A percentile compares a stretch with the other conserved stretches of the same genome.
phyloP scores from a whole-genome alignment of 345 rosid genomes.

The Jatropha curcas region DNA sequence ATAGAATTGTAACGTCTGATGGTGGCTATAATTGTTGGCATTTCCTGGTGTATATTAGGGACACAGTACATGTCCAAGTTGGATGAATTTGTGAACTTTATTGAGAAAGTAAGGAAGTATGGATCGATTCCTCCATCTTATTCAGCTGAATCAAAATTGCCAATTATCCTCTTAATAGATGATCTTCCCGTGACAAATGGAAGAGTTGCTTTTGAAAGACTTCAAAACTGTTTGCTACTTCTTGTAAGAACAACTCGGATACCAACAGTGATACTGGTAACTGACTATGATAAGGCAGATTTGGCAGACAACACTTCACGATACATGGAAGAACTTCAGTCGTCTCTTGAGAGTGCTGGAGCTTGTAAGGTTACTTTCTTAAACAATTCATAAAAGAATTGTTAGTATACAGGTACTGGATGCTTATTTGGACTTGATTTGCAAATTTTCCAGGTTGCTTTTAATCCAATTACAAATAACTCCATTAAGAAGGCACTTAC shows the following conservation, averaged over 20 bases:
- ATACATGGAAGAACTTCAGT: constrained; percentile 63
- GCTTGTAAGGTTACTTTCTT: constrained; percentile 73
- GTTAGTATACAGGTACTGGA: constrained; percentile 4
- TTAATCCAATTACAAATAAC: constrained; percentile 84
- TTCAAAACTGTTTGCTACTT: constrained; percentile 61
- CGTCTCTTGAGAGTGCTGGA: constrained; percentile 73
- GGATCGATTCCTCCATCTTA: constrained; percentile 58
- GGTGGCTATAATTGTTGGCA: constrained; percentile 12
- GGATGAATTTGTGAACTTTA: constrained; percentile 85
- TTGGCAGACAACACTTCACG: constrained; percentile 51
- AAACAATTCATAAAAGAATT: constrained; percentile 21
- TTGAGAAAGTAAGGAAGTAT: constrained; percentile 70
- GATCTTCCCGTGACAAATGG: constrained; percentile 82
- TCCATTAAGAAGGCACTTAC: constrained; percentile 70
- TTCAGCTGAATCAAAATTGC: constrained; percentile 37
- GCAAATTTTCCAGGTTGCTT: constrained; percentile 59
- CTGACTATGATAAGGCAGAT: constrained; percentile 58
- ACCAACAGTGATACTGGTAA: constrained; percentile 70
- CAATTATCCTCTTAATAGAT: constrained; percentile 68
- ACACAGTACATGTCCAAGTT: constrained; percentile 75
- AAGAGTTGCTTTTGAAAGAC: constrained; percentile 68
- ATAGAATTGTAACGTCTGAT: constrained; percentile 2
- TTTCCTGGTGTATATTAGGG: constrained; percentile 46
- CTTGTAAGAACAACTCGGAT: constrained; percentile 66
- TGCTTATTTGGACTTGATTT: constrained; percentile 32